phyloP scores from a whole-genome alignment of 2,329 filamentous ascomycete species.

The Stagonosporopsis rhizophila region DNA sequence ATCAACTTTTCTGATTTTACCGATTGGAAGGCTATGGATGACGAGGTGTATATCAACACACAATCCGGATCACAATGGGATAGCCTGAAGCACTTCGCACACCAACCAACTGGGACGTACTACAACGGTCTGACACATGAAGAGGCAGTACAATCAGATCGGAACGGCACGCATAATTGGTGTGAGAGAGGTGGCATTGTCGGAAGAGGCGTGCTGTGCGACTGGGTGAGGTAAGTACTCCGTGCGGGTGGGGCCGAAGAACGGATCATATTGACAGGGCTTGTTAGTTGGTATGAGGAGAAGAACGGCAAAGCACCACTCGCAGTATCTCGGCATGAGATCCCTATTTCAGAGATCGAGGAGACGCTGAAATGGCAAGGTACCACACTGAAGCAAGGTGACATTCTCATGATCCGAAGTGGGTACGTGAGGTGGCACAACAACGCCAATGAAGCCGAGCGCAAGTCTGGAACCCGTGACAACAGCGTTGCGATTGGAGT shows the following conservation, averaged over 20 bases:
- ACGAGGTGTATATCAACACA: slow-evolving; percentile 43
- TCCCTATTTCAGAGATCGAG: slow-evolving; percentile 39
- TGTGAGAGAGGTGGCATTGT: slow-evolving; percentile 48
- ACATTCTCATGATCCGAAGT: slow-evolving; percentile 46
- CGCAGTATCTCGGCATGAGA: slow-evolving; percentile 39
- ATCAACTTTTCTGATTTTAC: slow-evolving; percentile 51
- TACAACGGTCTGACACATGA: slow-evolving; percentile 45
- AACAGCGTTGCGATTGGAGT: slow-evolving; percentile 44
- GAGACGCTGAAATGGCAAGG: slow-evolving; percentile 42
- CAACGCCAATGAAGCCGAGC: slow-evolving; percentile 33
- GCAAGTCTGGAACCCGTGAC: slow-evolving; percentile 43
- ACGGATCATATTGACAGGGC: neutral
- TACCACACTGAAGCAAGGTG: slow-evolving; percentile 37
- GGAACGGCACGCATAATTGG: slow-evolving; percentile 47
- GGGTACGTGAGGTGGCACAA: slow-evolving; percentile 57
- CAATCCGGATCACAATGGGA: slow-evolving; percentile 49
- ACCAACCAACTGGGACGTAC: slow-evolving; percentile 38
- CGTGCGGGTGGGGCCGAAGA: neutral
- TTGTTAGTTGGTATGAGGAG: slow-evolving; percentile 34
- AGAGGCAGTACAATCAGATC: slow-evolving; percentile 28
- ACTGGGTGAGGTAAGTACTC: slow-evolving; percentile 36
- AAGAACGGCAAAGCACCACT: slow-evolving; percentile 38
- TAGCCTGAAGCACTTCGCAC: slow-evolving; percentile 46
- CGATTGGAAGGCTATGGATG: slow-evolving; percentile 38
- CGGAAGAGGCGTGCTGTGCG: slow-evolving; percentile 43